Percentiles rank a stretch among this genome's conserved stretches.
Evolutionary conservation across 306 rosid species (phyloP).

Genomic region (Spatholobus suberectus): DNA sequence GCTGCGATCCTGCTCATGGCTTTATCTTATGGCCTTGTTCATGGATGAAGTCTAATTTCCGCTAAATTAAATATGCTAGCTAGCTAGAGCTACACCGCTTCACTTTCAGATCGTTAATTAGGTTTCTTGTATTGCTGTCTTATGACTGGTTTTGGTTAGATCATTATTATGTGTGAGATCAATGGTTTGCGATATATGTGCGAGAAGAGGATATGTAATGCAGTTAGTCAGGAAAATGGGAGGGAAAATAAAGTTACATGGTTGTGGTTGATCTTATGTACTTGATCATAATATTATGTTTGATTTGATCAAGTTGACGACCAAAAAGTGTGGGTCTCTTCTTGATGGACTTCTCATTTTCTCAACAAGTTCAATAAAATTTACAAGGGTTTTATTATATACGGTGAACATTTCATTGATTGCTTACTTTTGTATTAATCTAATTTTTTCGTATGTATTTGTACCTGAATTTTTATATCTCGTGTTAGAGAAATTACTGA

Average conservation of each 20-base stretch:
- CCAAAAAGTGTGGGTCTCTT: constrained; percentile 44
- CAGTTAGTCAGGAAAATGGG: background rate
- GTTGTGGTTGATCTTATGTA: constrained; percentile 31
- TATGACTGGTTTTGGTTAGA: constrained; percentile 27
- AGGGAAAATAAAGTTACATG: constrained; percentile 20
- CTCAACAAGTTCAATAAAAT: constrained; percentile 32
- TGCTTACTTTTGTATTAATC: background rate
- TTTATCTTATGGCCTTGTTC: constrained; percentile 87
- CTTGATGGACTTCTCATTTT: constrained; percentile 31
- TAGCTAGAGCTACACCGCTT: constrained; percentile 6
- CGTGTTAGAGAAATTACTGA: background rate
- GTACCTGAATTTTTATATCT: background rate
- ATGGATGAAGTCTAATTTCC: constrained; percentile 59
- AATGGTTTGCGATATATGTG: constrained; percentile 14
- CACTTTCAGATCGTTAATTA: constrained; percentile 4
- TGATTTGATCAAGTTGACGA: constrained; percentile 49
- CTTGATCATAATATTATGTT: constrained; percentile 24
- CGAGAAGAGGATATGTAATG: constrained; percentile 13
- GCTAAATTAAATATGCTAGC: too few species aligned
- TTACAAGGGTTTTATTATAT: constrained; percentile 1
- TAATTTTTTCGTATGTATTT: too few species aligned
- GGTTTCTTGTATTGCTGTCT: constrained; percentile 35
- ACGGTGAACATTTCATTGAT: background rate
- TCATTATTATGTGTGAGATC: constrained; percentile 31
- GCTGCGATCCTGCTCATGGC: constrained; percentile 97